Conservation (phyloP, 805 yeast genomes). For the Ogataea pini region DNA sequence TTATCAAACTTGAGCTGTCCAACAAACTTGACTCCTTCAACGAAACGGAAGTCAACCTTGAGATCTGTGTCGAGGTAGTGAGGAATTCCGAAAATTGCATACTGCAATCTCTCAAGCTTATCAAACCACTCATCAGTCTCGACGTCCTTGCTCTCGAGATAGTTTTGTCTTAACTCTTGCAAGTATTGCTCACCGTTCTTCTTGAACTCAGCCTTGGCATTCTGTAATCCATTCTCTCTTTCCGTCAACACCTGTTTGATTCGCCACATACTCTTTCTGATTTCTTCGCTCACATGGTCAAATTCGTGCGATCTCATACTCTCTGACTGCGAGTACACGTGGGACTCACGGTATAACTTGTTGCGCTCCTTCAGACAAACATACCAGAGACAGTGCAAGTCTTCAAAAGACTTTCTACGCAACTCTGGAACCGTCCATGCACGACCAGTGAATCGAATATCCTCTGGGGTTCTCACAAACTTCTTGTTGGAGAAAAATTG, state of each 20-base stretch:
- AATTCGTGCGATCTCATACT: slow-evolving; percentile 27
- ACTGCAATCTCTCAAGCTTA: slow-evolving; percentile 74
- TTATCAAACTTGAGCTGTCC: slow-evolving; percentile 67
- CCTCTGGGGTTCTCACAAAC: slow-evolving; percentile 59
- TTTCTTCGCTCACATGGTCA: slow-evolving; percentile 37
- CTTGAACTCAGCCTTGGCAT: slow-evolving; percentile 51
- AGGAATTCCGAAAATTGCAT: slow-evolving; percentile 81
- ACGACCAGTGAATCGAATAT: slow-evolving; percentile 57
- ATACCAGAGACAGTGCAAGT: slow-evolving; percentile 90
- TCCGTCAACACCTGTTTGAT: slow-evolving; percentile 87
- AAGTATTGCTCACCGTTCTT: slow-evolving; percentile 50
- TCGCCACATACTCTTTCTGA: slow-evolving; percentile 69
- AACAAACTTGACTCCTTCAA: slow-evolving; percentile 66
- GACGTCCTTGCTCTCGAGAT: slow-evolving; percentile 55
- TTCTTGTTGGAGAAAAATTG: slow-evolving; percentile 73
- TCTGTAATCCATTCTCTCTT: slow-evolving; percentile 69
- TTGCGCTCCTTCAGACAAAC: slow-evolving; percentile 82
- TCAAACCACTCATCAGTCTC: slow-evolving; percentile 61
- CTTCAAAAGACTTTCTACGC: slow-evolving; percentile 88
- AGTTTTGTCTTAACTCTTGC: slow-evolving; percentile 56
- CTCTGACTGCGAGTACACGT: slow-evolving; percentile 48
- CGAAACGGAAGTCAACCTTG: slow-evolving; percentile 56
- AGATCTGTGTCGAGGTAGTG: slow-evolving; percentile 63
- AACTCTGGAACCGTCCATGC: slow-evolving; percentile 88
- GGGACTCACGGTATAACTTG: slow-evolving; percentile 70